phyloP scores from a whole-genome alignment of 345 rosid genomes.

The Xanthoceras sorbifolium region DNA sequence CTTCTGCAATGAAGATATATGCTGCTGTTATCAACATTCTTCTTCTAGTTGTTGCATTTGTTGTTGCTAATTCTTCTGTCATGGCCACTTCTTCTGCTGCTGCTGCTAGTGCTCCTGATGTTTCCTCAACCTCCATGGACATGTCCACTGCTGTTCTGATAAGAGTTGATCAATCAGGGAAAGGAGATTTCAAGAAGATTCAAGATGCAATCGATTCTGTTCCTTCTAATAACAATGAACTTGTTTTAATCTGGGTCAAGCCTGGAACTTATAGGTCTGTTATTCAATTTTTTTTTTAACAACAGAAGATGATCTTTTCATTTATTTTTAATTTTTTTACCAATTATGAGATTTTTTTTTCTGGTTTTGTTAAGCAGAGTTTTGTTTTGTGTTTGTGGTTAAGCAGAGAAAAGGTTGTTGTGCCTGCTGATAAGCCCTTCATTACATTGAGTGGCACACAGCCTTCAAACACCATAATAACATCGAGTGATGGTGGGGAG shows the following conservation, averaged over 20 bases:
- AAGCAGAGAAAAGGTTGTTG: slow-evolving; percentile 55
- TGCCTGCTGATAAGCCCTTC: slow-evolving; percentile 70
- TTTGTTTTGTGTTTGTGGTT: not conserved
- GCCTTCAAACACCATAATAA: slow-evolving; percentile 45
- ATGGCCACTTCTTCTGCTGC: slow-evolving; percentile 26
- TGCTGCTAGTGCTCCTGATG: no score
- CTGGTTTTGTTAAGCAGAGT: not conserved
- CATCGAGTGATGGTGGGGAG: slow-evolving; percentile 52
- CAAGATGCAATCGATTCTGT: slow-evolving; percentile 72
- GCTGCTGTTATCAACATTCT: slow-evolving; percentile 19
- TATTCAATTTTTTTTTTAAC: not conserved
- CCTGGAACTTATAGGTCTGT: slow-evolving; percentile 70
- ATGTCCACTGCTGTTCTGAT: slow-evolving; percentile 46
- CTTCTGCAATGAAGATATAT: slow-evolving; percentile 27
- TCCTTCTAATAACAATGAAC: slow-evolving; percentile 48
- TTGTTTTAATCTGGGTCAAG: slow-evolving; percentile 57
- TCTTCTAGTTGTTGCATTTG: slow-evolving; percentile 12
- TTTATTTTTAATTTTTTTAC: not conserved
- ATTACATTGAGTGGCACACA: slow-evolving; percentile 70
- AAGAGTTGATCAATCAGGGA: slow-evolving; percentile 68
- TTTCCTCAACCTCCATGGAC: slow-evolving; percentile 16
- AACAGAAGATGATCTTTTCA: not conserved
- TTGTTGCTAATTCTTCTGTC: slow-evolving; percentile 14
- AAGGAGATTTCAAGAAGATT: slow-evolving; percentile 62
- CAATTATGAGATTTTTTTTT: not conserved